Percentiles rank a stretch among this genome's conserved stretches.
Evolutionary conservation across 2,329 filamentous ascomycete species (phyloP).

Genomic region (Paecilomyces formosus): DNA sequence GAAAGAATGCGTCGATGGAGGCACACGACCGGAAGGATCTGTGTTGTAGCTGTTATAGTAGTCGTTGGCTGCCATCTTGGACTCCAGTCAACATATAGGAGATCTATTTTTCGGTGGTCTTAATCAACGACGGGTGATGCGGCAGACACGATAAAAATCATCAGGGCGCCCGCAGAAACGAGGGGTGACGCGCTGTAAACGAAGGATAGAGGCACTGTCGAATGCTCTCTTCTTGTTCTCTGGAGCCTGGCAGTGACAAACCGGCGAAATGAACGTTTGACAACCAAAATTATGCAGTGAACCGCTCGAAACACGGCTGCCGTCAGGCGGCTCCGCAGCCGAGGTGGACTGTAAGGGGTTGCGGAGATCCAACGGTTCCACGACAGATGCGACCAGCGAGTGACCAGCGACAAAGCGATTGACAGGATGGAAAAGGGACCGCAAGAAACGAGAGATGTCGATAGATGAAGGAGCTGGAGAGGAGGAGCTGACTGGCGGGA

Average conservation of each 20-base stretch:
- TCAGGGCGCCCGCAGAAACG: background rate
- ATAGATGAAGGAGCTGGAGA: too few relatives aligned
- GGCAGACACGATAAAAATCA: background rate
- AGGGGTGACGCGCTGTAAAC: background rate
- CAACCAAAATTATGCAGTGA: background rate
- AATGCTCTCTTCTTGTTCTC: background rate
- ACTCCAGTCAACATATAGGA: conserved; percentile 2
- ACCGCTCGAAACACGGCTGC: background rate
- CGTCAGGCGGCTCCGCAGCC: background rate
- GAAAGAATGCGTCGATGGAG: conserved; percentile 27
- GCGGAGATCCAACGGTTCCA: conserved; percentile 4
- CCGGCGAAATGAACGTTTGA: background rate
- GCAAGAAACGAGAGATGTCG: background rate
- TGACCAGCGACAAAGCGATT: background rate
- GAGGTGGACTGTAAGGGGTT: conserved; percentile 3
- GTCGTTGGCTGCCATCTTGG: conserved; percentile 56
- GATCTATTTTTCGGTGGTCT: background rate
- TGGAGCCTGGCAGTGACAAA: background rate
- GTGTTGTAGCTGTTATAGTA: conserved; percentile 50
- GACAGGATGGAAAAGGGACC: background rate
- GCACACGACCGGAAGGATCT: conserved; percentile 22
- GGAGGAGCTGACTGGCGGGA: background rate
- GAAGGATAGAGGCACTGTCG: background rate
- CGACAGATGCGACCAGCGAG: background rate
- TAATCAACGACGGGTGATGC: background rate